These are phyloP conservation scores for Pseudogymnoascus sp. DNA, from an alignment of 2,329 filamentous ascomycete species.

Conservation along the genomic window DNA sequence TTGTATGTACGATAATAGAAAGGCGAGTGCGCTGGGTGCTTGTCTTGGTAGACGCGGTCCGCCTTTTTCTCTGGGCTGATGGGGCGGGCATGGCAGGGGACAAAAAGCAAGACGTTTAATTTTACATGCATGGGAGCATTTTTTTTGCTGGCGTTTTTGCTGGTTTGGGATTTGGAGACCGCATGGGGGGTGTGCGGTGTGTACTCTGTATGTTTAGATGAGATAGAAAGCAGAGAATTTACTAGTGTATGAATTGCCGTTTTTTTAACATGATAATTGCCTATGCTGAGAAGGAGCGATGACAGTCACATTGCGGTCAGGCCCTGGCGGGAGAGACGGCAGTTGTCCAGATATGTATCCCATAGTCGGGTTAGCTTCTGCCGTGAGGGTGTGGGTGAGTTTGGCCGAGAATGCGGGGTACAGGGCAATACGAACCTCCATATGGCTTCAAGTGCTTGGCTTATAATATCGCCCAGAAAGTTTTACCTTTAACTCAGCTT, in stretches of 20 bases:
- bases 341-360: background rate
- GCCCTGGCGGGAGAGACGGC: background rate
- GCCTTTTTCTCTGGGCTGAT: slow-evolving; percentile 4
- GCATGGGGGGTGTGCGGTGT: background rate
- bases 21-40: background rate
- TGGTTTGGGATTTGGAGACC: background rate
- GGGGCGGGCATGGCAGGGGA: slow-evolving; percentile 5
- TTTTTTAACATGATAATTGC: background rate
- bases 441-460: background rate
- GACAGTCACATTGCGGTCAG: background rate
- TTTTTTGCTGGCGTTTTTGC: slow-evolving; percentile 2
- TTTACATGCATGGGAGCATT: slow-evolving; percentile 7
- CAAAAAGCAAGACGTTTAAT: slow-evolving; percentile 6
- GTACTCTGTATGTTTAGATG: slow-evolving; percentile 8
- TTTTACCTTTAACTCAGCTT: background rate
- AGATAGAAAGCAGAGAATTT: background rate
- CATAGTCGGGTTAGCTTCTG: background rate
- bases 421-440: background rate
- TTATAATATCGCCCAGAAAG: background rate
- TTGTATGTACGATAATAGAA: slow-evolving; percentile 6
- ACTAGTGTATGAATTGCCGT: background rate
- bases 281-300: background rate
- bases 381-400: background rate
- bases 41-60: slow-evolving; percentile 6
- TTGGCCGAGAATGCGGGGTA: slow-evolving; percentile 4